Evolutionary conservation across 352 stramenopile species (phyloP).

Genomic region (Phytophthora fragariae): DNA sequence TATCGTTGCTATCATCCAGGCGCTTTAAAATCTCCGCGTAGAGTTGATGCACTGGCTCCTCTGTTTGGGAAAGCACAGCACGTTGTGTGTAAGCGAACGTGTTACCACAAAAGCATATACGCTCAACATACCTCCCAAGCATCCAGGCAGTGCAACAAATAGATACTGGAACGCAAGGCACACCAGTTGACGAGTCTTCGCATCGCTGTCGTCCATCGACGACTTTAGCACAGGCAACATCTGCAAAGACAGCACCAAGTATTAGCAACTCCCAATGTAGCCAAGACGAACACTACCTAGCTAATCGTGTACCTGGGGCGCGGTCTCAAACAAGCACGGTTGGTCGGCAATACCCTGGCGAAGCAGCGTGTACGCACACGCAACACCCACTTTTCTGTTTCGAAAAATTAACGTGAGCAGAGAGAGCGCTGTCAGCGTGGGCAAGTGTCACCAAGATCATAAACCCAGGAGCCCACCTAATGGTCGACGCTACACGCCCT

Average conservation of each 20-base stretch:
- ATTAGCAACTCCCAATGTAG: constrained; percentile 2
- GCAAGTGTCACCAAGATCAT: background rate
- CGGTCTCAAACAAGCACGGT: constrained; percentile 83
- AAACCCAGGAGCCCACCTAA: constrained; percentile 53
- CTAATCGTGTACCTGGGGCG: constrained; percentile 58
- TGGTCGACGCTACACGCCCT: constrained; percentile 85
- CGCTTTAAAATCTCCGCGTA: constrained; percentile 94
- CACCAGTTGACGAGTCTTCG: constrained; percentile 89
- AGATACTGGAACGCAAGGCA: constrained; percentile 90
- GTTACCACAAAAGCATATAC: background rate
- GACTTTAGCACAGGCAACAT: constrained; percentile 91
- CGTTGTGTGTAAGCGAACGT: constrained; percentile 6
- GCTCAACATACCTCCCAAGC: constrained; percentile 61
- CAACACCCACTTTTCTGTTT: constrained; percentile 88
- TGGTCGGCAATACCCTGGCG: constrained; percentile 79
- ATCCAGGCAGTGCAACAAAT: constrained; percentile 82
- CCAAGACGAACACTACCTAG: background rate
- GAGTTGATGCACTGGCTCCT: constrained; percentile 91
- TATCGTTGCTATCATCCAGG: constrained; percentile 93
- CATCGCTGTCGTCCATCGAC: constrained; percentile 88
- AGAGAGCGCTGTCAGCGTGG: constrained; percentile 11
- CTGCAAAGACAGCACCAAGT: constrained; percentile 34
- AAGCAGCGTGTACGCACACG: constrained; percentile 87
- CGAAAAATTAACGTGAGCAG: background rate
- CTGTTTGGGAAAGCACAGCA: constrained; percentile 36